A percentile compares a stretch with the other conserved stretches of the same genome.
phyloP scores from a whole-genome alignment of 768 basidiomycete species.

The Dentipellis fragilis region DNA sequence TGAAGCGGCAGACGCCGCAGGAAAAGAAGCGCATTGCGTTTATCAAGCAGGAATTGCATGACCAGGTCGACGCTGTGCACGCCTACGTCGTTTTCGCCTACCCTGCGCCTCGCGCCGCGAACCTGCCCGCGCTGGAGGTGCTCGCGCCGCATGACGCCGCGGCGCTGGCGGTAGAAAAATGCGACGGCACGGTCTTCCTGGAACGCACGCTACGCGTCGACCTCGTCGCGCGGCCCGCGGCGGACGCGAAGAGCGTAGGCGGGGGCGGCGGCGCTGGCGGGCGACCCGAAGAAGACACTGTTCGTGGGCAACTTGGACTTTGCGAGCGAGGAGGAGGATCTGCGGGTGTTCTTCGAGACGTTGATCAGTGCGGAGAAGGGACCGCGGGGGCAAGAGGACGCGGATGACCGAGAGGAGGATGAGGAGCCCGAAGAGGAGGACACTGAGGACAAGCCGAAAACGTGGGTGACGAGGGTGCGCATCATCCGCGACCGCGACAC shows the following conservation, averaged over 20 bases:
- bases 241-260: constrained; percentile 15
- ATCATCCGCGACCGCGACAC: constrained; percentile 86
- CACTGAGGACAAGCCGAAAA: constrained; percentile 25
- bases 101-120: constrained; percentile 27
- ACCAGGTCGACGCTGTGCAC: constrained; percentile 63
- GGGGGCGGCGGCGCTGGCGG: constrained; percentile 21
- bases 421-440: constrained; percentile 18
- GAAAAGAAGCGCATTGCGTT: constrained; percentile 94
- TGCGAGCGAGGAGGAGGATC: constrained; percentile 80
- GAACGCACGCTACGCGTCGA: constrained; percentile 78
- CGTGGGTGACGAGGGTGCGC: constrained; percentile 80
- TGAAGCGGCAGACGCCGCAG: constrained; percentile 49
- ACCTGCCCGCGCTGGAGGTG: constrained; percentile 34
- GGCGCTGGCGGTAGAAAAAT: constrained; percentile 39
- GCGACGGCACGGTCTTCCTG: constrained; percentile 66
- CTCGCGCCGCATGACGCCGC: constrained; percentile 73
- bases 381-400: constrained; percentile 27
- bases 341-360: constrained; percentile 80
- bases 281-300: constrained; percentile 72
- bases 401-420: constrained; percentile 16
- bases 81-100: constrained; percentile 91
- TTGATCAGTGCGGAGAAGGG: constrained; percentile 66
- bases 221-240: constrained; percentile 31
- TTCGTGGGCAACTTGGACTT: constrained; percentile 95
- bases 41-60: constrained; percentile 87